Evolutionary conservation across 805 yeast genomes (phyloP).

Genomic region (Metschnikowia cerradonensis): DNA sequence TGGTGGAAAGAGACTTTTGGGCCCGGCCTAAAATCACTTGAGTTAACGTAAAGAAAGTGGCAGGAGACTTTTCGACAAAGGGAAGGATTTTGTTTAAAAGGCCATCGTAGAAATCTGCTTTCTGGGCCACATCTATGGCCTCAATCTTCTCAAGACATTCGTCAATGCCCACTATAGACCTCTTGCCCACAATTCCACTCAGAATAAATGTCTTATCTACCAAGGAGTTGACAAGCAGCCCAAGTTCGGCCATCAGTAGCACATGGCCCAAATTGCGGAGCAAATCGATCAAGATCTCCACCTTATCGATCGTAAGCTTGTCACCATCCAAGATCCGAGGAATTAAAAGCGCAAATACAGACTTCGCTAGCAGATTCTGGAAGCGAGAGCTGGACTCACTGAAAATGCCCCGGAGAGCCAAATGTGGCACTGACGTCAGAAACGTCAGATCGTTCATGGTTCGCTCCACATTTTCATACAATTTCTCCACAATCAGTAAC

Average conservation of each 20-base stretch:
- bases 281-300: constrained; percentile 59
- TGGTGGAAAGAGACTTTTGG: constrained; percentile 1
- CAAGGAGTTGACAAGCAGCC: constrained; percentile 24
- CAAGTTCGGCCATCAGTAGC: constrained; percentile 35
- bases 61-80: not conserved
- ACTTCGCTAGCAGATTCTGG: constrained; percentile 19
- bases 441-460: constrained; percentile 21
- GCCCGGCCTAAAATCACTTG: constrained; percentile 12
- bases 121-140: constrained; percentile 5
- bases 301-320: constrained; percentile 46
- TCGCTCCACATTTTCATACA: constrained; percentile 22
- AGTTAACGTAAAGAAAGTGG: constrained; percentile 8
- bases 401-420: constrained; percentile 48
- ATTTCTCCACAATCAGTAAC: constrained; percentile 26
- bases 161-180: constrained; percentile 48
- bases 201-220: constrained; percentile 36
- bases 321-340: constrained; percentile 30
- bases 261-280: constrained; percentile 46
- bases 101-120: constrained; percentile 10
- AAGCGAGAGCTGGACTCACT: constrained; percentile 27
- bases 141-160: constrained; percentile 11
- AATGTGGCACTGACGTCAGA: constrained; percentile 49
- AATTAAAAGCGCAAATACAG: constrained; percentile 34
- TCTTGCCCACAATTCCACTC: constrained; percentile 44
- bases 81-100: constrained; percentile 2